Conservation (phyloP, 1,139 yeast genomes). For the Blastobotrys ciferrii region DNA sequence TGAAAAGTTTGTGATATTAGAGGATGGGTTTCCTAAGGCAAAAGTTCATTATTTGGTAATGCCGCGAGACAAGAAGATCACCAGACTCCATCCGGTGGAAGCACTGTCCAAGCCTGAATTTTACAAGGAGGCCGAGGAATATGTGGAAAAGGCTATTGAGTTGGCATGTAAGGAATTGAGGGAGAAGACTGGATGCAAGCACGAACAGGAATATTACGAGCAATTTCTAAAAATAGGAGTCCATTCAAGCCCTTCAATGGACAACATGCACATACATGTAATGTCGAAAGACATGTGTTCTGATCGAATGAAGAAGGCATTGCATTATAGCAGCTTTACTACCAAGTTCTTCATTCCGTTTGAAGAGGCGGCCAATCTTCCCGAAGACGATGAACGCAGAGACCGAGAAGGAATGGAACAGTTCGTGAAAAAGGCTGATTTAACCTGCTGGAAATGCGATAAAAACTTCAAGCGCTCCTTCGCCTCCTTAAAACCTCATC, state of each 20-base stretch:
- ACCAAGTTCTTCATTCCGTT: constrained; percentile 62
- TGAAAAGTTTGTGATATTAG: constrained; percentile 53
- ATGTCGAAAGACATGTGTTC: constrained; percentile 64
- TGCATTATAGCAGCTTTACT: constrained; percentile 71
- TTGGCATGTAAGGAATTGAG: constrained; percentile 42
- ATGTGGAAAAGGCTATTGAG: constrained; percentile 46
- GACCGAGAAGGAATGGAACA: constrained; percentile 26
- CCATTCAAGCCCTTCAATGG: constrained; percentile 69
- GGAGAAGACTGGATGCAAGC: constrained; percentile 8
- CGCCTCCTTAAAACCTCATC: constrained; percentile 48
- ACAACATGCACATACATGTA: constrained; percentile 70
- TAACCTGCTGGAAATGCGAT: constrained; percentile 52
- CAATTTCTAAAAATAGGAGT: constrained; percentile 55
- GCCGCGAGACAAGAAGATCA: constrained; percentile 48
- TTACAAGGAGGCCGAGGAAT: constrained; percentile 32
- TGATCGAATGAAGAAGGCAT: constrained; percentile 52
- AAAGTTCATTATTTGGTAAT: constrained; percentile 58
- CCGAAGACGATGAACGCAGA: constrained; percentile 12
- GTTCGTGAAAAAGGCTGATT: constrained; percentile 40
- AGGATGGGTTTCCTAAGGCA: constrained; percentile 66
- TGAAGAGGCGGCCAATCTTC: constrained; percentile 32
- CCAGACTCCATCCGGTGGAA: constrained; percentile 52
- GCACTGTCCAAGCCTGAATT: constrained; percentile 43
- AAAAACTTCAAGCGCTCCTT: constrained; percentile 48
- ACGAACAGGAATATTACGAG: constrained; percentile 1